These are phyloP conservation scores for Aspergillus vadensis DNA, from an alignment of 2,329 filamentous ascomycete species.

Conservation along the genomic window DNA sequence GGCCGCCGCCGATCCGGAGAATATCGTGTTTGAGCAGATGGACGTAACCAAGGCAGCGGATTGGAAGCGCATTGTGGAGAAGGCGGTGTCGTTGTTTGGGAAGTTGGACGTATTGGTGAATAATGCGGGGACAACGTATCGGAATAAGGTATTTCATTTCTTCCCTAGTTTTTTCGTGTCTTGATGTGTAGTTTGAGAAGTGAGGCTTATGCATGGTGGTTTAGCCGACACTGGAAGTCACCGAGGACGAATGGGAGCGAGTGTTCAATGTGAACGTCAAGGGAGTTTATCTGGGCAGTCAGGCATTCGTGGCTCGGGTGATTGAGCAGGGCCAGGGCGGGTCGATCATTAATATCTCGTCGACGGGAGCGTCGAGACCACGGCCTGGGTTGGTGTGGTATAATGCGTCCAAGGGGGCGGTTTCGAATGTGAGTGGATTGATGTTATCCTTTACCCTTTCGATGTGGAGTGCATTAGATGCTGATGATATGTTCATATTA, in stretches of 20 bases:
- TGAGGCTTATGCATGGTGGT: background rate
- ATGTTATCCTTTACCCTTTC: background rate
- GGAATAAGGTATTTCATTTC: slow-evolving; percentile 37
- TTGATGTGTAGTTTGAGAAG: too few relatives aligned
- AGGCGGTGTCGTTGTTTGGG: slow-evolving; percentile 34
- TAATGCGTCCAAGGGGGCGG: slow-evolving; percentile 48
- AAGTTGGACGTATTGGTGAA: slow-evolving; percentile 50
- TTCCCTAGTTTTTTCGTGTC: too few relatives aligned
- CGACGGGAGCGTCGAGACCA: slow-evolving; percentile 45
- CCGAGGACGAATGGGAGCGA: slow-evolving; percentile 47
- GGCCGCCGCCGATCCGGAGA: slow-evolving; percentile 31
- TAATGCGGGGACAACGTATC: slow-evolving; percentile 49
- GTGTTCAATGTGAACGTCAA: slow-evolving; percentile 50
- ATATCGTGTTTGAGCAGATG: slow-evolving; percentile 36
- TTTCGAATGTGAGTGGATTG: slow-evolving; percentile 41
- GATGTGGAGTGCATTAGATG: background rate
- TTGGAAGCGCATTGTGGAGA: slow-evolving; percentile 36
- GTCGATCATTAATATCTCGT: slow-evolving; percentile 49
- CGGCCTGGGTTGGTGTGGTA: slow-evolving; percentile 50
- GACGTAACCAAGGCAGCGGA: slow-evolving; percentile 39
- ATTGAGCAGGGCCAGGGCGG: slow-evolving; percentile 45
- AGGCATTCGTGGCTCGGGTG: slow-evolving; percentile 38
- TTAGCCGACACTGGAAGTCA: slow-evolving; percentile 45
- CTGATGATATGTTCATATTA: slow-evolving; percentile 28
- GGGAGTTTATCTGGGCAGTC: slow-evolving; percentile 41